phyloP scores from a whole-genome alignment of 2,329 filamentous ascomycete species.

The Cytospora paraplurivora region DNA sequence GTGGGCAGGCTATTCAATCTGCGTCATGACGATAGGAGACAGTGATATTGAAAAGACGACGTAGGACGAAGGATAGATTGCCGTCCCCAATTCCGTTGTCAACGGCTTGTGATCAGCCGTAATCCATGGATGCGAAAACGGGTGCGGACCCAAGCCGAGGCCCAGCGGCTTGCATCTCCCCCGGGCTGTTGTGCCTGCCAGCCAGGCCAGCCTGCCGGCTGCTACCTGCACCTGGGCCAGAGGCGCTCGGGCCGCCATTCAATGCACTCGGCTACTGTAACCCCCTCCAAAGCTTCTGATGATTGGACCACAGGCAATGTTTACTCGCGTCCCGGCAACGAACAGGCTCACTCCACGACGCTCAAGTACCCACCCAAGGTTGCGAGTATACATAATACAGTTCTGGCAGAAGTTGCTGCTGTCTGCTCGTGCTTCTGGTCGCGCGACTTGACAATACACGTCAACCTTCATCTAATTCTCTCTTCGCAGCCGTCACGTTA shows the following conservation, averaged over 20 bases:
- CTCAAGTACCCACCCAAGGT: slow-evolving; percentile 12
- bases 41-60: background rate
- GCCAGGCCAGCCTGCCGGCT: background rate
- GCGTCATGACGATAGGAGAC: slow-evolving; percentile 24
- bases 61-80: background rate
- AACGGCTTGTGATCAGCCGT: slow-evolving; percentile 9
- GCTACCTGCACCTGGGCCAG: background rate
- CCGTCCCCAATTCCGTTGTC: background rate
- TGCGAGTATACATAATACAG: slow-evolving; percentile 12
- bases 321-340: slow-evolving; percentile 28
- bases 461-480: background rate
- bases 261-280: background rate
- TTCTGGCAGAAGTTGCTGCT: background rate
- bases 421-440: background rate
- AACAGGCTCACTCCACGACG: slow-evolving; percentile 17
- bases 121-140: background rate
- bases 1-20: slow-evolving; percentile 30
- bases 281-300: background rate
- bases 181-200: background rate
- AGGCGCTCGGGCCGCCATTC: slow-evolving; percentile 1
- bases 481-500: slow-evolving; percentile 11
- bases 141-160: background rate
- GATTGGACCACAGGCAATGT: slow-evolving; percentile 20
- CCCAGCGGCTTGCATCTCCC: background rate
- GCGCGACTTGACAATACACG: background rate